Conservation (phyloP, 208 protist genomes). For the Porcisia hertigi region DNA sequence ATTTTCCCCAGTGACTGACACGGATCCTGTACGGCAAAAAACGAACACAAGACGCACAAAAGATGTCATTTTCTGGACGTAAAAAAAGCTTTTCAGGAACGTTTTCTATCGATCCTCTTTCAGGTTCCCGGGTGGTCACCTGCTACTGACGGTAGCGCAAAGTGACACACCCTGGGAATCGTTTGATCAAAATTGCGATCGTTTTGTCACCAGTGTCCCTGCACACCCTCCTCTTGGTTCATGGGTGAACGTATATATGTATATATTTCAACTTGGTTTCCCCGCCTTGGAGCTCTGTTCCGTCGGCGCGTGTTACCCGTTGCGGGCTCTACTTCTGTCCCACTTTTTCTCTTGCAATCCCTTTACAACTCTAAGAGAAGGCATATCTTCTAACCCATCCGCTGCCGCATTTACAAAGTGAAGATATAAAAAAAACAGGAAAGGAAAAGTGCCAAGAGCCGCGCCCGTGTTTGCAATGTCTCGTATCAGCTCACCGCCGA, state of each 20-base stretch:
- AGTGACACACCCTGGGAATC: not conserved
- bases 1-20: not conserved
- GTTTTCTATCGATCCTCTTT: not conserved
- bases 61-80: not conserved
- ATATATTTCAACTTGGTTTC: not conserved
- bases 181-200: not conserved
- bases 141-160: not conserved
- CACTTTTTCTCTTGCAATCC: no score
- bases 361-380: no score
- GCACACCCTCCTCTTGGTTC: not conserved
- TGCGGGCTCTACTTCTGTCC: not conserved
- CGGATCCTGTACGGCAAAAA: not conserved
- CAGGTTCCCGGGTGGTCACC: not conserved
- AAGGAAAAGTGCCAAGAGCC: not conserved
- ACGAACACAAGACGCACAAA: not conserved
- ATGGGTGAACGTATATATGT: not conserved
- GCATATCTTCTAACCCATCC: not conserved
- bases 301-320: not conserved
- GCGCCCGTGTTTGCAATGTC: slow-evolving; percentile 27
- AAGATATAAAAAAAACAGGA: no score
- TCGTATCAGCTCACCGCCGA: slow-evolving; percentile 63
- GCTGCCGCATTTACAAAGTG: not conserved
- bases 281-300: no score
- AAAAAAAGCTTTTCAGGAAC: not conserved
- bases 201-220: not conserved